Conservation (phyloP, 2,329 filamentous ascomycete species). For the Neofusicoccum sp. region DNA sequence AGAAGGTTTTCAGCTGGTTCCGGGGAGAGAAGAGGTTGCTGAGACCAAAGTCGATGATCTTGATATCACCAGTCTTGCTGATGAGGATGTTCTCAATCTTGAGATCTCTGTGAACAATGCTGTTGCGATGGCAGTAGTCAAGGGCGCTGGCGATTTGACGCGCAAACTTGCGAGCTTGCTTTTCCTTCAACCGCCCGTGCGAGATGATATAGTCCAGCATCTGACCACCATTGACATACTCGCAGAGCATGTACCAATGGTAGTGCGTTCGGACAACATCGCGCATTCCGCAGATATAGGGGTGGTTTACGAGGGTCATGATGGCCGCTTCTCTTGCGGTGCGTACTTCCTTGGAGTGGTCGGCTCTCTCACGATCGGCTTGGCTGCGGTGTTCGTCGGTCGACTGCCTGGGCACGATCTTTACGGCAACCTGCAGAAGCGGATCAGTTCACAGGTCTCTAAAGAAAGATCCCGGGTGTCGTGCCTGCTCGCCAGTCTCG, state of each 20-base stretch:
- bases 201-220: conserved; percentile 99
- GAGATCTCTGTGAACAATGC: conserved; percentile 93
- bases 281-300: conserved; percentile 92
- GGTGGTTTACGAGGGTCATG: conserved; percentile 89
- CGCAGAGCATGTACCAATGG: conserved; percentile 99
- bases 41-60: conserved; percentile 97
- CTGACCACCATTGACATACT: conserved; percentile 97
- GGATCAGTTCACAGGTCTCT: conserved; percentile 18
- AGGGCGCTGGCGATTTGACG: conserved; percentile 95
- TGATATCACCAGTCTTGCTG: conserved; percentile 98
- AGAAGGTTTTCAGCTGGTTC: conserved; percentile 90
- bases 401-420: conserved; percentile 91
- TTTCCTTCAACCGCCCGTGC: conserved; percentile 95
- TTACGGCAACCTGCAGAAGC: conserved; percentile 77
- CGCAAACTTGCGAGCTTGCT: conserved; percentile 96
- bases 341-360: conserved; percentile 94
- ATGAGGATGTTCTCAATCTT: conserved; percentile 99
- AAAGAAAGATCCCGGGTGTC: conserved; percentile 27
- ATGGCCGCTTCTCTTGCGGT: conserved; percentile 96
- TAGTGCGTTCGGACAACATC: conserved; percentile 96
- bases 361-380: conserved; percentile 82
- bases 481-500: conserved; percentile 87
- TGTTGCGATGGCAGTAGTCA: conserved; percentile 97
- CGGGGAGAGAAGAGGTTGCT: conserved; percentile 93
- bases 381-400: conserved; percentile 76